Evolutionary conservation across 805 yeast genomes (phyloP).

Genomic region (Candida cerambycidarum): DNA sequence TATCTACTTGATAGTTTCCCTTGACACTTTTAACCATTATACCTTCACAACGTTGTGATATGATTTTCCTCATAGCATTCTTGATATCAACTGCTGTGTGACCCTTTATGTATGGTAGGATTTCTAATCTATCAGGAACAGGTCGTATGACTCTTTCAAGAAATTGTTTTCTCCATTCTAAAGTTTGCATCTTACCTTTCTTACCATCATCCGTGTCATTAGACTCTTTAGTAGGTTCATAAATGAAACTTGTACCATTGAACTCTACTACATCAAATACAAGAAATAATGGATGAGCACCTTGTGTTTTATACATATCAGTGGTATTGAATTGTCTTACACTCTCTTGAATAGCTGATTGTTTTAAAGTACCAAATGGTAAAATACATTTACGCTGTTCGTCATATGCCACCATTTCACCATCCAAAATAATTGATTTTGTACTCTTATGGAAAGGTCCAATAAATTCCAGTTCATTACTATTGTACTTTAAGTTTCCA

Average conservation of each 20-base stretch:
- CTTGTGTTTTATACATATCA: slow-evolving; percentile 31
- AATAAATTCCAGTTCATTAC: not conserved
- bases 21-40: slow-evolving; percentile 67
- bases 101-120: slow-evolving; percentile 43
- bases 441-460: slow-evolving; percentile 41
- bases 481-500: slow-evolving; percentile 37
- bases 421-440: slow-evolving; percentile 61
- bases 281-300: slow-evolving; percentile 54
- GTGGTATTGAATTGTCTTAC: slow-evolving; percentile 39
- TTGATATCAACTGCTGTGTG: slow-evolving; percentile 53
- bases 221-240: not conserved
- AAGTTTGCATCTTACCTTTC: slow-evolving; percentile 10
- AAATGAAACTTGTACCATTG: slow-evolving; percentile 66
- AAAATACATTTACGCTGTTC: slow-evolving; percentile 51
- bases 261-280: slow-evolving; percentile 72
- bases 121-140: slow-evolving; percentile 49
- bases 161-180: slow-evolving; percentile 55
- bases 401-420: slow-evolving; percentile 93
- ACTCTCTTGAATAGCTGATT: slow-evolving; percentile 60
- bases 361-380: slow-evolving; percentile 80
- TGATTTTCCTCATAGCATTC: slow-evolving; percentile 53
- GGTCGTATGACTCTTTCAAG: slow-evolving; percentile 48
- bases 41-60: slow-evolving; percentile 74
- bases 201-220: no score
- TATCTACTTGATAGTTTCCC: slow-evolving; percentile 54